phyloP scores from a whole-genome alignment of 2,329 filamentous ascomycete genomes.

The Emmonsiellopsis sp. region DNA sequence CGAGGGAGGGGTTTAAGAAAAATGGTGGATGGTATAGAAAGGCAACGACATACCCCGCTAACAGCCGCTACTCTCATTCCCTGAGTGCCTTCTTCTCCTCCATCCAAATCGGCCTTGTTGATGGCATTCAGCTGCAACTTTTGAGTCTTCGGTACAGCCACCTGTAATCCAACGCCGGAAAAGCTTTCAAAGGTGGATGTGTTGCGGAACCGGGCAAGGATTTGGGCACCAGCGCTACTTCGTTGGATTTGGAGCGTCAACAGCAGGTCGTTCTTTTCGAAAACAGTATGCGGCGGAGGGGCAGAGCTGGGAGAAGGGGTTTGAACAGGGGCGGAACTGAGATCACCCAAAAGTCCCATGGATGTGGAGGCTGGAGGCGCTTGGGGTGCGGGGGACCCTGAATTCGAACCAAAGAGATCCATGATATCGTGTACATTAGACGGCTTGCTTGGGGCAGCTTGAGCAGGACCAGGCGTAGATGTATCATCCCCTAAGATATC shows the following conservation, averaged over 20 bases:
- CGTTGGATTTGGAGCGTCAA: slow-evolving; percentile 78
- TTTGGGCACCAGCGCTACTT: slow-evolving; percentile 61
- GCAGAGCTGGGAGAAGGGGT: slow-evolving; percentile 36
- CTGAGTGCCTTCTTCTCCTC: slow-evolving; percentile 77
- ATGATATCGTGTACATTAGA: slow-evolving; percentile 69
- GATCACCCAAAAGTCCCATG: slow-evolving; percentile 42
- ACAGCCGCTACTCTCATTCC: slow-evolving; percentile 78
- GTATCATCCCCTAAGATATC: slow-evolving; percentile 74
- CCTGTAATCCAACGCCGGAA: slow-evolving; percentile 73
- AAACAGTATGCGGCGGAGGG: slow-evolving; percentile 56
- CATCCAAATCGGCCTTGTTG: slow-evolving; percentile 64
- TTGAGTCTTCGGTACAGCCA: slow-evolving; percentile 92
- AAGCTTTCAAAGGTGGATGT: slow-evolving; percentile 55
- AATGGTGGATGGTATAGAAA: neutral
- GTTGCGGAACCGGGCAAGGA: slow-evolving; percentile 77
- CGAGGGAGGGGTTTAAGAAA: neutral
- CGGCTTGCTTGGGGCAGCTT: slow-evolving; percentile 37
- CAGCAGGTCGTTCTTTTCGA: slow-evolving; percentile 74
- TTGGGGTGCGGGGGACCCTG: slow-evolving; percentile 38
- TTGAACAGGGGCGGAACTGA: slow-evolving; percentile 41
- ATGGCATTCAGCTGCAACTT: slow-evolving; percentile 88
- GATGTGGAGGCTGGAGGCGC: slow-evolving; percentile 35
- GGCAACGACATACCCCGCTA: slow-evolving; percentile 65
- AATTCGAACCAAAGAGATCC: slow-evolving; percentile 64
- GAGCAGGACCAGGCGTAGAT: slow-evolving; percentile 42